Conservation (phyloP, 2,329 filamentous ascomycete genomes). For the Hymenoscyphus salicellus region DNA sequence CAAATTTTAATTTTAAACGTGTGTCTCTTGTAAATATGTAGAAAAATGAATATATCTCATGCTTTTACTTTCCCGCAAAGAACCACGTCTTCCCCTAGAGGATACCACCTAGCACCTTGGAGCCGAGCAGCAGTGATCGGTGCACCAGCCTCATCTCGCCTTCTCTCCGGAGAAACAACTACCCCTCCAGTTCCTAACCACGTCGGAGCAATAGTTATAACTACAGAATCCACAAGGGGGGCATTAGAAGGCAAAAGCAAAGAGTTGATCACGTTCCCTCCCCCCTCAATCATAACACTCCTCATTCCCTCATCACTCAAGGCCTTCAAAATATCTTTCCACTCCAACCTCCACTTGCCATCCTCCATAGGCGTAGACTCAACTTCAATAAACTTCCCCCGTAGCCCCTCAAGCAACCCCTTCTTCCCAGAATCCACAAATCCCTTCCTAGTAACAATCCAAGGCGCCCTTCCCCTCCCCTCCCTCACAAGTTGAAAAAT, state of each 20-base stretch:
- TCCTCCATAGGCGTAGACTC: background rate
- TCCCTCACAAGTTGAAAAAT: constrained; percentile 63
- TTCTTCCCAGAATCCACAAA: background rate
- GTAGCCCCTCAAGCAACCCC: constrained; percentile 3
- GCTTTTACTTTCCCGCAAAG: constrained; percentile 13
- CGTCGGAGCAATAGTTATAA: constrained; percentile 82
- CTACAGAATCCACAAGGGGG: constrained; percentile 66
- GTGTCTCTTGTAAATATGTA: too few relatives aligned
- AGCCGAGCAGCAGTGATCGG: constrained; percentile 13
- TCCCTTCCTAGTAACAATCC: constrained; percentile 57
- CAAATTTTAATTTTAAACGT: too few relatives aligned
- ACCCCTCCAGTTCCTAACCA: constrained; percentile 82
- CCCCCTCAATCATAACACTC: constrained; percentile 90
- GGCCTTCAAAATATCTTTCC: constrained; percentile 10
- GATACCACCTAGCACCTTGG: constrained; percentile 14
- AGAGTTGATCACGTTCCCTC: constrained; percentile 74
- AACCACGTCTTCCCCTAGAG: constrained; percentile 20
- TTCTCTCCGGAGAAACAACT: constrained; percentile 60
- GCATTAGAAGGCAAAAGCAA: constrained; percentile 61
- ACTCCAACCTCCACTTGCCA: constrained; percentile 7
- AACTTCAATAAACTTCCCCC: constrained; percentile 14
- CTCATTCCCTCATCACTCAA: constrained; percentile 40
- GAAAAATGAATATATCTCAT: constrained; percentile 34
- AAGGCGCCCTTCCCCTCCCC: constrained; percentile 71
- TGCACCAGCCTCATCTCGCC: background rate